phyloP scores from a whole-genome alignment of 225 moss, liverwort and hornwort species.

The Bryoerythrophyllum caledonicum region DNA sequence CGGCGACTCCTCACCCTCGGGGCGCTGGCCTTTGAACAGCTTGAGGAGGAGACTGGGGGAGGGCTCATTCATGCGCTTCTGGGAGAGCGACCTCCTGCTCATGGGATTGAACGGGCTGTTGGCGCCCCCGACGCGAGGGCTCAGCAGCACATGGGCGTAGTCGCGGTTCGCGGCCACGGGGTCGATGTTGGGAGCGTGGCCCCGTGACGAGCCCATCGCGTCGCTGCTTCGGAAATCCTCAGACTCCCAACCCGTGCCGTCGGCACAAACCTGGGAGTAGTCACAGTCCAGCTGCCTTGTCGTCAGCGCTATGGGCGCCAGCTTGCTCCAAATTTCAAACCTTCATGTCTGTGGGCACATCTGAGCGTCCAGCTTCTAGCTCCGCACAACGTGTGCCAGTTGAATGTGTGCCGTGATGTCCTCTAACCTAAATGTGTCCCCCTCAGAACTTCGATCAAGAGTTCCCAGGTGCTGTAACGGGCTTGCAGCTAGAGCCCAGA shows the following conservation, averaged over 20 bases:
- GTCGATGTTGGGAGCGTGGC: conserved; percentile 20
- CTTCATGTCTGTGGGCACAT: not conserved
- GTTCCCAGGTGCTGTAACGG: not conserved
- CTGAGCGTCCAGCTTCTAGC: not conserved
- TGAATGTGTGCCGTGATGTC: not conserved
- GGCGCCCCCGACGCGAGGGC: conserved; percentile 42
- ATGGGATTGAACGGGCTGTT: conserved; percentile 43
- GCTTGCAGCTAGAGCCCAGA: conserved; percentile 8
- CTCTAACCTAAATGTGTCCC: conserved; percentile 4
- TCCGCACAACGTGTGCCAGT: conserved; percentile 1
- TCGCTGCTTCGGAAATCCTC: not conserved
- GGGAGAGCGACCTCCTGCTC: conserved; percentile 54
- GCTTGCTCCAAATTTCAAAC: not conserved
- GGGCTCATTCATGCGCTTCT: conserved; percentile 43
- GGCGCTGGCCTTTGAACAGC: conserved; percentile 24
- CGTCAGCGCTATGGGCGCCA: conserved; percentile 13
- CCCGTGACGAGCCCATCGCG: conserved; percentile 43
- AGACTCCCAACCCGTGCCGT: conserved; percentile 17
- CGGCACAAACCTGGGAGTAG: conserved; percentile 17
- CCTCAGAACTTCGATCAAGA: not conserved
- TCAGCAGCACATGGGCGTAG: conserved; percentile 46
- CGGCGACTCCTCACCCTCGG: conserved; percentile 16
- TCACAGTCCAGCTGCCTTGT: conserved; percentile 17
- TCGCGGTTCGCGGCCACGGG: conserved; percentile 36
- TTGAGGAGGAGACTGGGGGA: conserved; percentile 29